Base-by-base conservation (phyloP, 2,329 filamentous ascomycete species). In the Talaromyces sp. region DNA sequence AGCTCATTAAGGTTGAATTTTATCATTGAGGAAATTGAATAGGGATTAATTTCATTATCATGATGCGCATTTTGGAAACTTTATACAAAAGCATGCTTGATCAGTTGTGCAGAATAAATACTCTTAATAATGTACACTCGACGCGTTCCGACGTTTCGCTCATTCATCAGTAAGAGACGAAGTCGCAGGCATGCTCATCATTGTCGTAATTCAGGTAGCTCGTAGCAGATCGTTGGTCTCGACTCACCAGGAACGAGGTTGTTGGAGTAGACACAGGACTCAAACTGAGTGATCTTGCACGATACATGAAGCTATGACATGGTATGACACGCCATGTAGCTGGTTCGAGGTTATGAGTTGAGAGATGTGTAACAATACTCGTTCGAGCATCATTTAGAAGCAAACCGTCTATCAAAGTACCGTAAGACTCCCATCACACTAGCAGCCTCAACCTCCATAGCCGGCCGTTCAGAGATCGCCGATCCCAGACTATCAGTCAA, bases 401-500 rank as follows among this genome's bases (percentile, higher is more conserved):
- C 77, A 64, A 93, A 93, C 62, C 90, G 81, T 59, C 91, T 83
- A 72, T 93, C 90, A 77, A 93, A 93, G 68, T 90, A 88, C 76
- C 90, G 91, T 66, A 93, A 78, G n/a, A 93, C 90, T 48, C 89
- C 89, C 90, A 93, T 93, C 63, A 93, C 92, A 75, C 90, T 93
- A 0, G 90, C 90, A 7, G 90, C 90, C 77, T 93, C 90, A 16
- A 93, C 90, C 74, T 93, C 90, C 71, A 93, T 87, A 1, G 90
- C 87, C 48, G 84, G 83, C 60, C 78, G 78, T 69, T 63, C 69
- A 64, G 62, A 64, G 63, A 68, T 52, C 47, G 64, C 70, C 16
- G 71, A 67, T 13, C 67, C 68, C 9, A 69, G 63, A 5, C 66
- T 62, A 56, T 75, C 69, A 11, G 70, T 71, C 27, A 73, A 66